Conservation (phyloP, 2,329 filamentous ascomycete species). For the Clarireedia homoeocarpa region DNA sequence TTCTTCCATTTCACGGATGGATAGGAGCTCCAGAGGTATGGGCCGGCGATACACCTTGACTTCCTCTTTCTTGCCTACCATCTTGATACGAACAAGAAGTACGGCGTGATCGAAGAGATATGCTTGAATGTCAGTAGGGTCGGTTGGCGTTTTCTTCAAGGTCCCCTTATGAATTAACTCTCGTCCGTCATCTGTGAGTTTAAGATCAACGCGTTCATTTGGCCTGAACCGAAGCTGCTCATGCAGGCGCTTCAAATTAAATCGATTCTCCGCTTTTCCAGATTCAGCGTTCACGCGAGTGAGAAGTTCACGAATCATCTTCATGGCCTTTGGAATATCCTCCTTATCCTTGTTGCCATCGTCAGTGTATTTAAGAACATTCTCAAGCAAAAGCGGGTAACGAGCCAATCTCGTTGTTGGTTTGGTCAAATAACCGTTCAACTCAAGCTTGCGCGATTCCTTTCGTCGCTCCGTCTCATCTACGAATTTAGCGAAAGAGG, state of each 20-base stretch:
- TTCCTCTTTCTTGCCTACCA: constrained; percentile 87
- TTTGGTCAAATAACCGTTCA: constrained; percentile 97
- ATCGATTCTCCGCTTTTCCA: constrained; percentile 94
- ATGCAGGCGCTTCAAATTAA: constrained; percentile 88
- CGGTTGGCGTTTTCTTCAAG: constrained; percentile 86
- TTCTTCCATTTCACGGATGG: constrained; percentile 96
- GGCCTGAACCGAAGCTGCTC: constrained; percentile 85
- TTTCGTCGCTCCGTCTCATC: constrained; percentile 95
- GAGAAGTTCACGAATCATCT: constrained; percentile 78
- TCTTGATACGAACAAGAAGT: constrained; percentile 82
- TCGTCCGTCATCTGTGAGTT: constrained; percentile 86
- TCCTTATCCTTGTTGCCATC: constrained; percentile 84
- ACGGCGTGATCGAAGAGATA: constrained; percentile 97
- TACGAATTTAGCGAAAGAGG: constrained; percentile 80
- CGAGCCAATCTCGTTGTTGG: constrained; percentile 90
- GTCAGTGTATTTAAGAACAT: constrained; percentile 84
- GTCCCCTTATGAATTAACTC: constrained; percentile 91
- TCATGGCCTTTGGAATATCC: constrained; percentile 84
- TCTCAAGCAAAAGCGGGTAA: constrained; percentile 87
- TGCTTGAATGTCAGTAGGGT: constrained; percentile 82
- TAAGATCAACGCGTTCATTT: constrained; percentile 86
- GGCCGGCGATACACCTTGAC: constrained; percentile 91
- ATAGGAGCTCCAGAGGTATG: constrained; percentile 85
- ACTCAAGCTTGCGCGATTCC: constrained; percentile 90
- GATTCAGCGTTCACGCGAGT: constrained; percentile 88